Percentiles rank a stretch among this genome's conserved stretches.
These are phyloP conservation scores for Penicillium sp. DNA, from an alignment of 2,329 filamentous ascomycete species.

Conservation along the genomic window DNA sequence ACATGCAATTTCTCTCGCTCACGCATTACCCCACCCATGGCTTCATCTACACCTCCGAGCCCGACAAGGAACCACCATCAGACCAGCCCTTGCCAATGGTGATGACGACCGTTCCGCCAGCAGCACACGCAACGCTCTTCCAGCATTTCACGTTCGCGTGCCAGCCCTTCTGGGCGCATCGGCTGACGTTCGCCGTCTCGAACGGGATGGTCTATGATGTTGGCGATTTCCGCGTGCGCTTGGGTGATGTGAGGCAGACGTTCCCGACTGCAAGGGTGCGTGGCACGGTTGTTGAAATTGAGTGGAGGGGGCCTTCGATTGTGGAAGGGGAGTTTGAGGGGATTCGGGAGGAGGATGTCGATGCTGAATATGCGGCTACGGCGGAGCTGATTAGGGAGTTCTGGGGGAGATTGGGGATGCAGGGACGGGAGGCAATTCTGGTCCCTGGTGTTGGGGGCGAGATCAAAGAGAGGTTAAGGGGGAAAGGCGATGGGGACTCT, in stretches of 20 bases:
- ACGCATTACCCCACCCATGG: constrained; percentile 43
- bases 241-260: constrained; percentile 47
- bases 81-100: constrained; percentile 28
- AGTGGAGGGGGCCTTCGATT: constrained; percentile 44
- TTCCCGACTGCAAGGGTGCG: constrained; percentile 38
- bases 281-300: constrained; percentile 49
- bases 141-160: constrained; percentile 44
- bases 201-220: constrained; percentile 44
- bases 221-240: constrained; percentile 45
- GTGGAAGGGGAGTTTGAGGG: constrained; percentile 25
- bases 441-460: constrained; percentile 45
- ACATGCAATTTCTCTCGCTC: constrained; percentile 46
- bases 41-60: constrained; percentile 44
- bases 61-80: constrained; percentile 10
- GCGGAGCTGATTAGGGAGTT: constrained; percentile 45
- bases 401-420: constrained; percentile 40
- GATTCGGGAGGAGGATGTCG: constrained; percentile 29
- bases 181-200: constrained; percentile 40
- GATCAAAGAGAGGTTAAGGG: constrained; percentile 33
- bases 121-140: constrained; percentile 38
- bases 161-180: constrained; percentile 46
- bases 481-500: constrained; percentile 19
- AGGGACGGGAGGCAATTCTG: constrained; percentile 43
- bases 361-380: constrained; percentile 37
- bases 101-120: constrained; percentile 42